Evolutionary conservation across 495 filamentous ascomycete genomes (phyloP), one percentile per base, ranked within the genome.

Genomic region (Talaromyces wortmannii): DNA sequence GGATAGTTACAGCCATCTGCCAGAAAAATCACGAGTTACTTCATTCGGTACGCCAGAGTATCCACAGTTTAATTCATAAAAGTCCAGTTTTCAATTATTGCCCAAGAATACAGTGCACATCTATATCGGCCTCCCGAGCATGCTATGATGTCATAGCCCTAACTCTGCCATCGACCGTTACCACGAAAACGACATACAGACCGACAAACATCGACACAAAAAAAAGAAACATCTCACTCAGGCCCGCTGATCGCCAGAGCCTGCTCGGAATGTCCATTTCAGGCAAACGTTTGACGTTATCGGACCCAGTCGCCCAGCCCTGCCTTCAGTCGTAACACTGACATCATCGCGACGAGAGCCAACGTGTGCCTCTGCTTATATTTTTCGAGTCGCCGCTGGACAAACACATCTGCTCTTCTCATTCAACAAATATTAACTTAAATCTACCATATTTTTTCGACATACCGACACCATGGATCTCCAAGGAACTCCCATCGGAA

Each of bases 401-500:
- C 30, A n/a, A 18, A 5, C n/a, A 33, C 29, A 32, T 23, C 15
- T 8, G 33, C 11, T 50, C 48, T 50, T 5, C 15, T 33, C 12
- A 49, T 29, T 23, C 7, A n/a, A 31, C 45, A 23, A 17, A 45
- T 30, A 48, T 44, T 49, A 32, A 31, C 10, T 33, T 43, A 31
- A 33, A 6, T 42, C 36, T 17, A 48, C 10, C 45, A 31, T 50
- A 48, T 46, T 32, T 48, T n/a, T 52, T 55, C 15, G 59, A 32
- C 50, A 30, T 15, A 49, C 31, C 45, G 55, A 53, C 61, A 71
- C 33, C 46, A 78, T 78, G 76, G 74, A 78, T 69, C 64, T 77
- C 49, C 76, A 78, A 69, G 76, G 75, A 55, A 72, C 63, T 23
- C 75, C 74, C 49, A 63, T 77, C 46, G 63, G 67, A 55, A 61